Evolutionary conservation across 2,329 filamentous ascomycete species (phyloP).

Genomic region (Beauveria sp.): DNA sequence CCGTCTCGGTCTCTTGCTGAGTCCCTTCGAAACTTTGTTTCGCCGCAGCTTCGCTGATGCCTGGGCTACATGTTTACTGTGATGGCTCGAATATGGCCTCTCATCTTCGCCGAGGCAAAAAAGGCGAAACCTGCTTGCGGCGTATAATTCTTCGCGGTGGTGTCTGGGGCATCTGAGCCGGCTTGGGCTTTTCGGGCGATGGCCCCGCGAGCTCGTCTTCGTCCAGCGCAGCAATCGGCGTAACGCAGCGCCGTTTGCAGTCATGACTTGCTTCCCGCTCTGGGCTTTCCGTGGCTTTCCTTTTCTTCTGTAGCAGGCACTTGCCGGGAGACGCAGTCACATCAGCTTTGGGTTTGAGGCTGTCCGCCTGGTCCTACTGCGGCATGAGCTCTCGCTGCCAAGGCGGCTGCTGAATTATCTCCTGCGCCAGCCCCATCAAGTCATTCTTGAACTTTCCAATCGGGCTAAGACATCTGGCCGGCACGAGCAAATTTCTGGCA

Average conservation of each 20-base stretch:
- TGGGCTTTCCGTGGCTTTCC: not conserved
- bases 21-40: not conserved
- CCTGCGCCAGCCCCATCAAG: slow-evolving; percentile 7
- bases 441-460: slow-evolving; percentile 3
- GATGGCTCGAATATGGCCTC: too few relatives aligned
- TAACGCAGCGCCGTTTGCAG: not conserved
- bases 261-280: not conserved
- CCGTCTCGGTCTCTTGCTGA: not conserved
- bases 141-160: not conserved
- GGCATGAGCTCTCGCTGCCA: not conserved
- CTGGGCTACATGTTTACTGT: not conserved
- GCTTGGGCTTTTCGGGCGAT: not conserved
- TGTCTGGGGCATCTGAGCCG: not conserved
- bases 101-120: not conserved
- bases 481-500: slow-evolving; percentile 1
- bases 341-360: not conserved
- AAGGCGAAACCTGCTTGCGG: slow-evolving; percentile 1
- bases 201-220: not conserved
- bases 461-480: not conserved
- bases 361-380: not conserved
- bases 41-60: not conserved
- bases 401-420: not conserved
- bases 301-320: not conserved
- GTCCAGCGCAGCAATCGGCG: not conserved
- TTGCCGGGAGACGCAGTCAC: not conserved